Percentiles rank a stretch among this genome's conserved stretches.
Evolutionary conservation across 1,284 basidiomycete genomes (phyloP).

Genomic region (Earliella scabrosa): DNA sequence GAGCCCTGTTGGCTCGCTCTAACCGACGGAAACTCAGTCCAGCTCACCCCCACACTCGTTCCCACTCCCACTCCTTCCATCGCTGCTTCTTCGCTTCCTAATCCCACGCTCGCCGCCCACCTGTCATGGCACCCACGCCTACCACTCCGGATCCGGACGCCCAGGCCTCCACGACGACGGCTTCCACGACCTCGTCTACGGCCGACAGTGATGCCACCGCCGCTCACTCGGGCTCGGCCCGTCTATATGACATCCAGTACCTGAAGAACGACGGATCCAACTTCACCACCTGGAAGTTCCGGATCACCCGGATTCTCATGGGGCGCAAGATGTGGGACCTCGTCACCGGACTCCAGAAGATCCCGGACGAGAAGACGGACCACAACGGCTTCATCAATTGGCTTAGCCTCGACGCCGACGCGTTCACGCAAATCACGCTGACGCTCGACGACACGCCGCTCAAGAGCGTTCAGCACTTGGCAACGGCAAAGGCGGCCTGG

Average conservation of each 20-base stretch:
- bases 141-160: too few relatives aligned
- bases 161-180: too few relatives aligned
- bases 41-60: too few relatives aligned
- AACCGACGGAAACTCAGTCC: too few relatives aligned
- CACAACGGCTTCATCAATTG: not conserved
- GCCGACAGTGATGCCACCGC: too few relatives aligned
- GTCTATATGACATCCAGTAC: slow-evolving; percentile 19
- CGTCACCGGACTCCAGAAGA: not conserved
- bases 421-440: slow-evolving; percentile 25
- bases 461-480: slow-evolving; percentile 17
- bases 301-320: slow-evolving; percentile 19
- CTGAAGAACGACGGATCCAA: slow-evolving; percentile 26
- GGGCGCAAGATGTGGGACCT: slow-evolving; percentile 11
- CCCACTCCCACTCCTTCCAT: too few relatives aligned
- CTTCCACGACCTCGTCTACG: too few relatives aligned
- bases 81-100: too few relatives aligned
- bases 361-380: not conserved
- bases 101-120: too few relatives aligned
- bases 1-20: too few relatives aligned
- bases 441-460: slow-evolving; percentile 27
- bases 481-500: slow-evolving; percentile 15
- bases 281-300: slow-evolving; percentile 27
- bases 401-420: slow-evolving; percentile 10
- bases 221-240: slow-evolving; percentile 3
- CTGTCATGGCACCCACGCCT: too few relatives aligned